These are phyloP conservation scores for Lentinula guzmanii DNA, from an alignment of 768 basidiomycete species.

Conservation along the genomic window DNA sequence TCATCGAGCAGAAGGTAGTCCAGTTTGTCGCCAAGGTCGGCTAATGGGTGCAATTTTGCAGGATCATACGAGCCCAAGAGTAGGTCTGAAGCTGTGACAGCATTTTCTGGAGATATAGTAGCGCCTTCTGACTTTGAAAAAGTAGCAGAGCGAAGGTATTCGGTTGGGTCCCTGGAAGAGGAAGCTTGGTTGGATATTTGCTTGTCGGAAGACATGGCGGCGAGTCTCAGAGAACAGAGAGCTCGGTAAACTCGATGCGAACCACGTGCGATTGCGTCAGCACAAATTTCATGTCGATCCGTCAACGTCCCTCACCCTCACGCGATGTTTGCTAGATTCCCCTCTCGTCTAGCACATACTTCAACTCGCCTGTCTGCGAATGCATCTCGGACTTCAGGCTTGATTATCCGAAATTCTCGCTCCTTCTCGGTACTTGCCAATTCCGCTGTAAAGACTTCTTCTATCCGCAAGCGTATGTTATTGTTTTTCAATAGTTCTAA, in stretches of 20 bases:
- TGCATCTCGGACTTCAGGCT: slow-evolving; percentile 12
- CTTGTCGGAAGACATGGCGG: slow-evolving; percentile 21
- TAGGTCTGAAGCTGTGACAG: slow-evolving; percentile 81
- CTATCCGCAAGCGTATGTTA: background rate
- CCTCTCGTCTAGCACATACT: background rate
- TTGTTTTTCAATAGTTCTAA: background rate
- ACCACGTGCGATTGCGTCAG: background rate
- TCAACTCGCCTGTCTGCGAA: background rate
- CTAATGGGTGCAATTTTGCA: slow-evolving; percentile 88
- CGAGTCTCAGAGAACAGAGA: background rate
- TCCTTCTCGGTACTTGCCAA: background rate
- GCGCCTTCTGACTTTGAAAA: slow-evolving; percentile 38
- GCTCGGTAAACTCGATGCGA: background rate
- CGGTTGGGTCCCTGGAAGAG: slow-evolving; percentile 40
- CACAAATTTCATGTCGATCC: background rate
- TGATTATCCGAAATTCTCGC: background rate
- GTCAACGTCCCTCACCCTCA: background rate
- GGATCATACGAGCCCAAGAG: slow-evolving; percentile 88
- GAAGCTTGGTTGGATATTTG: slow-evolving; percentile 24
- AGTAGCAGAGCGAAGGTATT: slow-evolving; percentile 39
- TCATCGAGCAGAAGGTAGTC: slow-evolving; percentile 96
- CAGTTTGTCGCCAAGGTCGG: slow-evolving; percentile 85
- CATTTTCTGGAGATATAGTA: slow-evolving; percentile 39
- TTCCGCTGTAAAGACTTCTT: background rate
- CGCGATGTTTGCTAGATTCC: background rate